Evolutionary conservation across 768 basidiomycete species (phyloP), one percentile per base, ranked within the genome.

Genomic region (Psilocybe sp.): DNA sequence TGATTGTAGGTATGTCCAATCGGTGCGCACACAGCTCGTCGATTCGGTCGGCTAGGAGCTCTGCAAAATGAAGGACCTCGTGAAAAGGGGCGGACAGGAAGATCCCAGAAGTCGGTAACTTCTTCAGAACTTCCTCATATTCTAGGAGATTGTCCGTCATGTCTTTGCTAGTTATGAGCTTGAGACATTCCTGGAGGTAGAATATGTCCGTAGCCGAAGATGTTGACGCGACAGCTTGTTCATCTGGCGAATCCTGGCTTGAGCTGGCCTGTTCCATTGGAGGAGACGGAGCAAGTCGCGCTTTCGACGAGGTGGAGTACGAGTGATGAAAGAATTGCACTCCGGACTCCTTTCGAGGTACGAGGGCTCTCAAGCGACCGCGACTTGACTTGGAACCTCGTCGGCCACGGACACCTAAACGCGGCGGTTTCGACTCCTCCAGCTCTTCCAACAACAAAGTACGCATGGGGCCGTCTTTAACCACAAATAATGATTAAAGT

Each of bases 401-500:
- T 35, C 49, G 53, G 16, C 46, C 18, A 15, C 56, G 50, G 15
- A 38, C 44, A 19, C 39, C 34, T 7, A 44, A 33, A 32, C 36
- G 15, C 2, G 42, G 42, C n/a, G 51, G 53, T 37, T 23, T 8
- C 15, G 69, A 54, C 48, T 77, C 72, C 23, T 23, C 10, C 15
- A 70, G 55, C 48, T 77, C 72, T 28, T 62, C 62, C 58, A 72
- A 57, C 64, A 72, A 64, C 23, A 71, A 62, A 23, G 68, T 51
- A 40, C 68, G 64, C 57, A 68, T 70, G 52, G 69, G 61, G 44
- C 60, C 58, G 33, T 52, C 62, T 63, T 31, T 2, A 35, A 10
- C 23, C 15, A 39, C 44, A 33, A 35, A 35, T n/a, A 60, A 67
- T 71, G 36, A 36, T 62, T 51, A 36, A 45, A 19, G 20, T 23